Evolutionary conservation across 169 alveolate genomes (phyloP).

Genomic region (Condylostoma magnum): DNA sequence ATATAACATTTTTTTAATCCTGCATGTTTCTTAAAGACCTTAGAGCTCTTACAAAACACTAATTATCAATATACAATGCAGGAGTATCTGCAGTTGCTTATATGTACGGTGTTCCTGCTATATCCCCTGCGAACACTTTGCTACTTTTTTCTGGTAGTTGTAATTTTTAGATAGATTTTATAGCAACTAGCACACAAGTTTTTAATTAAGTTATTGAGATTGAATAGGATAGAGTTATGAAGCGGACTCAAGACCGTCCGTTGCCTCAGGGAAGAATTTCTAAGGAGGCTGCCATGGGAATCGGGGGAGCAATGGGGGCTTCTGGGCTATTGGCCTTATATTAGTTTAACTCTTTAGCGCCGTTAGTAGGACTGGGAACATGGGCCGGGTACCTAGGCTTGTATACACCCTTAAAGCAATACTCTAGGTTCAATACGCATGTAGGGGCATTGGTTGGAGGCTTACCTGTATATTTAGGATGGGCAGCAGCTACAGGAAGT

Average conservation of each 20-base stretch:
- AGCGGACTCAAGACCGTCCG: slow-evolving; percentile 47
- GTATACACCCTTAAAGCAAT: slow-evolving; percentile 49
- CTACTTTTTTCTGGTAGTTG: slow-evolving; percentile 4
- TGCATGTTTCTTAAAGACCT: too few relatives aligned
- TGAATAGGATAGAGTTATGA: slow-evolving; percentile 41
- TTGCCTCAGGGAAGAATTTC: slow-evolving; percentile 28
- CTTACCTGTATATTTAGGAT: slow-evolving; percentile 51
- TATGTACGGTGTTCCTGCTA: slow-evolving; percentile 1
- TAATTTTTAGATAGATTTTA: slow-evolving; percentile 6
- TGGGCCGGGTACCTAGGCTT: slow-evolving; percentile 42
- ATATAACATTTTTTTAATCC: too few relatives aligned
- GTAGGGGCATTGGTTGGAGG: slow-evolving; percentile 63
- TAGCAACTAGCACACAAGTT: slow-evolving; percentile 51
- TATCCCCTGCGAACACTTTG: slow-evolving; percentile 9
- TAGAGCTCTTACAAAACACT: slow-evolving; percentile 17
- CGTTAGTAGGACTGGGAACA: slow-evolving; percentile 31
- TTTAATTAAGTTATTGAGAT: slow-evolving; percentile 43
- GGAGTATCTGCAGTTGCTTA: slow-evolving; percentile 16
- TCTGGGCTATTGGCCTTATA: slow-evolving; percentile 28
- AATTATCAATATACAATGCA: slow-evolving; percentile 26
- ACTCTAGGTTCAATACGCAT: slow-evolving; percentile 41
- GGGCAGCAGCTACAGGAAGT: slow-evolving; percentile 44
- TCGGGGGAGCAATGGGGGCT: slow-evolving; percentile 34
- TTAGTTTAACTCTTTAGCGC: slow-evolving; percentile 32
- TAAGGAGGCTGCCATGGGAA: slow-evolving; percentile 15